Percentiles rank a stretch among this genome's conserved stretches.
Evolutionary conservation across 2,329 filamentous ascomycete species (phyloP).

Genomic region (Aspergillus ruber): DNA sequence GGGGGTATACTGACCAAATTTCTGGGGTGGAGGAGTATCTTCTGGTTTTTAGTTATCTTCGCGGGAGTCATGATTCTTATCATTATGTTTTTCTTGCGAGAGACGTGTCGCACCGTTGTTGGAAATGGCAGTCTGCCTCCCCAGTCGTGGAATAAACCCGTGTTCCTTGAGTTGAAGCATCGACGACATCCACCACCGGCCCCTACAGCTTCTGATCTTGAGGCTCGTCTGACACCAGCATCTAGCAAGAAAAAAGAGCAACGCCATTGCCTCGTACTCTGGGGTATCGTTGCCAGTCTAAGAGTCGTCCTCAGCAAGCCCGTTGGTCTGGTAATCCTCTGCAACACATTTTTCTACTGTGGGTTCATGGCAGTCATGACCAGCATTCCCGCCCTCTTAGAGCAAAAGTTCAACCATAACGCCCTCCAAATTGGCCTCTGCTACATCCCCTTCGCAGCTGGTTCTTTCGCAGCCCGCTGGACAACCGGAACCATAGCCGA

Average conservation of each 20-base stretch:
- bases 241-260: not conserved
- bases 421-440: not conserved
- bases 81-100: conserved; percentile 23
- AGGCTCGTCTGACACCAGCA: too few species aligned
- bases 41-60: conserved; percentile 49
- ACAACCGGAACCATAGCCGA: not conserved
- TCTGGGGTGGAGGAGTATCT: conserved; percentile 47
- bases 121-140: conserved; percentile 25
- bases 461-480: not conserved
- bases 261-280: not conserved
- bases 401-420: not conserved
- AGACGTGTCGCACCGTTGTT: conserved; percentile 31
- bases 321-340: not conserved
- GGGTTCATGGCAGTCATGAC: not conserved
- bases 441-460: not conserved
- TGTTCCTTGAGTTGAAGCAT: too few species aligned
- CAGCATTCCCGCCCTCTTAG: not conserved
- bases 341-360: not conserved
- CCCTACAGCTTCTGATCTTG: too few species aligned
- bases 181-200: too few species aligned
- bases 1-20: conserved; percentile 44
- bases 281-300: not conserved
- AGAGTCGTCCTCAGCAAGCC: not conserved
- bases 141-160: conserved; percentile 19
- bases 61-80: conserved; percentile 25